These are phyloP conservation scores for Pontederia paniculata DNA, from an alignment of 176 grass and related monocot species.

Conservation along the genomic window DNA sequence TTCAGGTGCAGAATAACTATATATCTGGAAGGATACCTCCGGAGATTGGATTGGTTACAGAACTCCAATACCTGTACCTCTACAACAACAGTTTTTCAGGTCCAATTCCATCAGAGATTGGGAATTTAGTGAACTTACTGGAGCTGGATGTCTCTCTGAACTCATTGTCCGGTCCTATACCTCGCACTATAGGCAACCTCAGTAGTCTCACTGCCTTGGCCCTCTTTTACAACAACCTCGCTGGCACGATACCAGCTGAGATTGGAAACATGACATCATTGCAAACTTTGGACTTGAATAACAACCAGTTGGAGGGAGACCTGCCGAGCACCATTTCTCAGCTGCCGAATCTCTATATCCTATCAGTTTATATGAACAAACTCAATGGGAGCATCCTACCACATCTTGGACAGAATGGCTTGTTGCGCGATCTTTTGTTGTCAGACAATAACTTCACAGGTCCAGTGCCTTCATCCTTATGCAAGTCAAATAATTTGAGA, in stretches of 20 bases:
- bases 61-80: neutral
- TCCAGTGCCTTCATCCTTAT: conserved; percentile 9
- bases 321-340: conserved; percentile 5
- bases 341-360: conserved; percentile 1
- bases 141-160: conserved; percentile 15
- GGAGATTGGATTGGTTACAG: conserved; percentile 29
- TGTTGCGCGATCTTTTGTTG: neutral
- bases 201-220: neutral
- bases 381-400: conserved; percentile 9
- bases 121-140: conserved; percentile 26
- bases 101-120: conserved; percentile 44
- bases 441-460: conserved; percentile 26
- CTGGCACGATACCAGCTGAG: conserved; percentile 5
- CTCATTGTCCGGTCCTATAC: conserved; percentile 13
- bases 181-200: conserved; percentile 2
- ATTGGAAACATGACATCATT: conserved; percentile 18
- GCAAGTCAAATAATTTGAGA: no score
- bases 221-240: conserved; percentile 7
- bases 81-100: conserved; percentile 39
- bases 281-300: neutral
- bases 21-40: conserved; percentile 36
- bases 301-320: conserved; percentile 20
- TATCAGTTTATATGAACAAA: conserved; percentile 6
- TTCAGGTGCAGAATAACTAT: conserved; percentile 42
- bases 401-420: conserved; percentile 9